Evolutionary conservation across 352 stramenopile species (phyloP), one percentile per base, ranked within the genome.

Genomic region (Phytophthora kernoviae): DNA sequence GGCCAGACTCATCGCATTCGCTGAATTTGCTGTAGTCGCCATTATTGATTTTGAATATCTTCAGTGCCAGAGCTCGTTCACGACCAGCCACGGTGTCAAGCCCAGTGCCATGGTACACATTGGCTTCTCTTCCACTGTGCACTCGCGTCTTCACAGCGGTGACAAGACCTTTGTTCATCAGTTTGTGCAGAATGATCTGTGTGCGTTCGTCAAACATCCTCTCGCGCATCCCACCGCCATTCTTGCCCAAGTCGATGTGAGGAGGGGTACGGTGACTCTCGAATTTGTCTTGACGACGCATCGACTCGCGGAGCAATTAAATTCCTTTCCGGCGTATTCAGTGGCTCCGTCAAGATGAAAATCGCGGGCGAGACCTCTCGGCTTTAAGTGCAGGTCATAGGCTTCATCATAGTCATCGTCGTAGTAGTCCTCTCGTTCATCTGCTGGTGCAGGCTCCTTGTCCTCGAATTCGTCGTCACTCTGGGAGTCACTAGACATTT

Each of bases 41-140:
- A 20, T 79, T 60, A 37, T 67, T 71, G 2, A 70, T 79, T 65
- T 91, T 92, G 73, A 93, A 89, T 40, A 94, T 73, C 73, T 94
- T 92, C 65, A 85, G 73, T 6, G 64, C 65, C 42, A 69, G 65
- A 2, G 58, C 56, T 43, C 63, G 53, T 11, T 75, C 68, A 1
- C 47, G 37, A 5, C 47, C 60, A 6, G 59, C 68, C 14, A 62
- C 46, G 11, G 36, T 60, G 40, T 77, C 58, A 5, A 50, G 30
- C 4, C 71, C 77, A 12, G 77, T 42, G 3, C 75, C 80, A 53
- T 82, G 68, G 53, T 88, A 90, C 32, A 88, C 67, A 24, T 76
- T 70, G 5, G 73, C 71, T 18, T 82, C 72, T 40, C 66, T 73
- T 2, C 77, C 75, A 30, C 73, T 74, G 51, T 88, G 69, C 36